A percentile compares a stretch with the other conserved stretches of the same genome.
Evolutionary conservation across 768 basidiomycete species (phyloP).

Genomic region (Russula emetica): DNA sequence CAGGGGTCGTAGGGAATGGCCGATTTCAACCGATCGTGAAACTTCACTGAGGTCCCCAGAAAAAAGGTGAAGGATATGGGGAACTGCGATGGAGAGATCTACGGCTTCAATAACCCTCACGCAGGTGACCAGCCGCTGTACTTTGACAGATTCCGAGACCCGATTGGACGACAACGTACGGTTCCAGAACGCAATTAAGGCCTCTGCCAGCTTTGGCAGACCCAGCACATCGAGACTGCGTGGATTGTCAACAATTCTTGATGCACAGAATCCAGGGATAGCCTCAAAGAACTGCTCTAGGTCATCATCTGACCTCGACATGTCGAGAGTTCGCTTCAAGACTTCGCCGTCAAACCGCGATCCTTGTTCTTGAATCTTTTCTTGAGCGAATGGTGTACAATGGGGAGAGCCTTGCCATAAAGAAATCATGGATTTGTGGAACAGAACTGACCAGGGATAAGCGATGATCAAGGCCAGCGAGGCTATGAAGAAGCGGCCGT

Average conservation of each 20-base stretch:
- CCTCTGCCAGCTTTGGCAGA: background rate
- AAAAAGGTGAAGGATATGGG: background rate
- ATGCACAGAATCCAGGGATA: constrained; percentile 3
- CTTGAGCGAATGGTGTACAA: too few species aligned
- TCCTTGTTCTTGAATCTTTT: background rate
- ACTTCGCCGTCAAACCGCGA: background rate
- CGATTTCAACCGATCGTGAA: background rate
- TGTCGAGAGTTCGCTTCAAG: background rate
- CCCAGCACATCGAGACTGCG: background rate
- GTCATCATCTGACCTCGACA: background rate
- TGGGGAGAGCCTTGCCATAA: too few species aligned
- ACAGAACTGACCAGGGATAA: too few species aligned
- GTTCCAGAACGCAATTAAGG: background rate
- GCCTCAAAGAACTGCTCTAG: background rate
- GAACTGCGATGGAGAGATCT: background rate
- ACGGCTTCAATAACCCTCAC: background rate
- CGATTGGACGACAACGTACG: background rate
- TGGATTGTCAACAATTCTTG: background rate
- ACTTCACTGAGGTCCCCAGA: background rate
- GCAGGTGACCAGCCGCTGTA: background rate
- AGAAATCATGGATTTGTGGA: too few species aligned
- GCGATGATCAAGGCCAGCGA: too few species aligned
- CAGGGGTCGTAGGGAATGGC: background rate
- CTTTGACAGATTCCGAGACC: background rate
- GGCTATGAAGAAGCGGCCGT: too few species aligned